Evolutionary conservation across 768 basidiomycete species (phyloP), one percentile per base, ranked within the genome.

Genomic region (Tricholoma bakamatsutake): DNA sequence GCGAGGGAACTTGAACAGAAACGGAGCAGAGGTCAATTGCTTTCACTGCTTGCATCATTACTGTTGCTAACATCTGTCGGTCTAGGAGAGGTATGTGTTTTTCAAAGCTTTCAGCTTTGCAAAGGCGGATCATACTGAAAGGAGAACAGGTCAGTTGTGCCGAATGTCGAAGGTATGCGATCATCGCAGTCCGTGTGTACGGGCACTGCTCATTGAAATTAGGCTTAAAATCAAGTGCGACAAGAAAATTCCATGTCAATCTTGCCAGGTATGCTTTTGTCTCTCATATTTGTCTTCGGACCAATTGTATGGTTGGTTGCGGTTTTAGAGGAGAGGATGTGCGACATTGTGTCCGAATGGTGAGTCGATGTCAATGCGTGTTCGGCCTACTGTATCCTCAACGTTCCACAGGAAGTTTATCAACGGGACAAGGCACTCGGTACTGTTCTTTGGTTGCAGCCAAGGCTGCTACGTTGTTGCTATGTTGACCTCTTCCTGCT

Each of bases 201-300:
- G 50, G 35, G 31, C 50, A 33, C 55, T 47, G 54, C 58, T 56
- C 62, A 64, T 48, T 62, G 28, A 55, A 24, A 24, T 45, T 49
- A 80, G 87, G 61, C 75, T 90, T 63, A 85, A 89, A 77, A 88
- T 90, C 67, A 88, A 87, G 66, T 90, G 88, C 73, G 85, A 88
- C 80, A 89, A 88, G 74, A 80, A 85, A 59, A 85, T 88, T 53
- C 88, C 88, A 8, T 89, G 87, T 65, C 84, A 87, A 66, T 87
- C 86, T 1, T 88, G 87, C 66, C 81, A 82, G 74, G 85, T 83
- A 65, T 43, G 73, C 67, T 33, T 56, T 53, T 45, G 21, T 5
- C 28, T 30, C 5, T 11, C 15, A 15, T 30, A 15, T 7, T 30
- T 10, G n/a, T 17, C n/a, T 45, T 17, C 8, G 31, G 7, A 15